Conservation (phyloP, 2,329 filamentous ascomycete genomes). For the Clonostachys byssicola region DNA sequence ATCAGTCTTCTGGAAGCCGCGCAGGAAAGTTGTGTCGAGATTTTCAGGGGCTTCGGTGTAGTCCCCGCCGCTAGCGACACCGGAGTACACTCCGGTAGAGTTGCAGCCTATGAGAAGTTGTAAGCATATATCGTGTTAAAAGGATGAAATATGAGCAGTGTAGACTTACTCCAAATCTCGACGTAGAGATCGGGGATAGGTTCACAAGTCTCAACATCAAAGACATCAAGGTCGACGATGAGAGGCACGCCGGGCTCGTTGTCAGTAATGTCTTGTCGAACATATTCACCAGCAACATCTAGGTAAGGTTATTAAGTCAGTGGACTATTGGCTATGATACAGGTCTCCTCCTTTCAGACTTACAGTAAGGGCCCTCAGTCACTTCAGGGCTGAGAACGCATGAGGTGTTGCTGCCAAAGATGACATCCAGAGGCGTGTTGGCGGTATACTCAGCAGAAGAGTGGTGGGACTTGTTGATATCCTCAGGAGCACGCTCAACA, state of each 20-base stretch:
- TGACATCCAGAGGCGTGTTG: constrained; percentile 1
- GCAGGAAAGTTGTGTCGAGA: constrained; percentile 22
- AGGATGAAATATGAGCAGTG: too few relatives aligned
- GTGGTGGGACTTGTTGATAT: too few relatives aligned
- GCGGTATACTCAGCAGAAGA: too few relatives aligned
- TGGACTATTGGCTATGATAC: neutral
- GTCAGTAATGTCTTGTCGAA: constrained; percentile 31
- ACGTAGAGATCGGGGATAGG: constrained; percentile 28
- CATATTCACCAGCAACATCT: constrained; percentile 21
- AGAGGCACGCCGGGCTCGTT: constrained; percentile 30
- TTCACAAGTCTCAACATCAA: constrained; percentile 34
- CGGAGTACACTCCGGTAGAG: constrained; percentile 37
- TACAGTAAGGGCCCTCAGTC: constrained; percentile 42
- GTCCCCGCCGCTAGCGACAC: constrained; percentile 24
- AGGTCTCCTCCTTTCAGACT: constrained; percentile 1
- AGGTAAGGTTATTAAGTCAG: too few relatives aligned
- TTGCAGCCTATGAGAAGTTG: constrained; percentile 22
- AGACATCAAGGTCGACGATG: constrained; percentile 34
- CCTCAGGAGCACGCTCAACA: too few relatives aligned
- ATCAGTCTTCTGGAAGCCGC: constrained; percentile 32
- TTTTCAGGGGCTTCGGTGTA: constrained; percentile 7
- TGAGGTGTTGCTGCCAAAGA: constrained; percentile 9
- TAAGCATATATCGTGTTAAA: too few relatives aligned
- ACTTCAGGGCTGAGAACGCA: constrained; percentile 45
- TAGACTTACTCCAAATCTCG: constrained; percentile 27